These are phyloP conservation scores for Dictyostelium brefeldianum DNA, from an alignment of 78 protist genomes.

Conservation along the genomic window DNA sequence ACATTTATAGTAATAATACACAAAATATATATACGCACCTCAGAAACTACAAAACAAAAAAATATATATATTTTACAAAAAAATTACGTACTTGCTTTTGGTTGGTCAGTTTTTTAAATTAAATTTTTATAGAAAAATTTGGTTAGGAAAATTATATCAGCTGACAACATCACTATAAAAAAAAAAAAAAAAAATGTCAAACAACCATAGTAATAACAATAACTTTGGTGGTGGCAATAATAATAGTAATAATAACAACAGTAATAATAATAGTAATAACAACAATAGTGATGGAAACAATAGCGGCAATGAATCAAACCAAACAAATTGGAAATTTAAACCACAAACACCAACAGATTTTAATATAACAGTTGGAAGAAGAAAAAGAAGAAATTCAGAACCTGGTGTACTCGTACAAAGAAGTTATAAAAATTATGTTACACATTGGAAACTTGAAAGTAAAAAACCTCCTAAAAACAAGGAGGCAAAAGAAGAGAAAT, in stretches of 20 bases:
- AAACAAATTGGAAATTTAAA: conserved; percentile 62
- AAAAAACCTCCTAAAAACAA: conserved; percentile 16
- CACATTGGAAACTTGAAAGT: conserved; percentile 57
- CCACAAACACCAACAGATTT: conserved; percentile 65
- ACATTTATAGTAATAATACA: too few species aligned
- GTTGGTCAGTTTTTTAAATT: too few species aligned
- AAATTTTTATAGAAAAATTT: too few species aligned
- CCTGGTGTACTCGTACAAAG: conserved; percentile 62
- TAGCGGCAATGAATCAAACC: not conserved
- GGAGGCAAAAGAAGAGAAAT: conserved; percentile 7
- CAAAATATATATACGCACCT: too few species aligned
- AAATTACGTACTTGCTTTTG: too few species aligned
- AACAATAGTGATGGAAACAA: not conserved
- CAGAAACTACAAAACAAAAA: too few species aligned
- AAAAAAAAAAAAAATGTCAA: conserved; percentile 6
- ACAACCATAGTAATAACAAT: too few species aligned
- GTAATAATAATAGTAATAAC: not conserved
- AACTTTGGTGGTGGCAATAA: not conserved
- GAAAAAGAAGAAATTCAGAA: conserved; percentile 69
- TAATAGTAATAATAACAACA: not conserved
- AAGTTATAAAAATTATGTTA: conserved; percentile 49
- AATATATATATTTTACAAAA: too few species aligned
- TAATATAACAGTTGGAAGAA: not conserved
- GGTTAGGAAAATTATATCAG: too few species aligned
- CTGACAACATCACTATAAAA: not conserved